phyloP scores from a whole-genome alignment of 192 early-diverging fungal species.

The Entomortierella beljakovae region DNA sequence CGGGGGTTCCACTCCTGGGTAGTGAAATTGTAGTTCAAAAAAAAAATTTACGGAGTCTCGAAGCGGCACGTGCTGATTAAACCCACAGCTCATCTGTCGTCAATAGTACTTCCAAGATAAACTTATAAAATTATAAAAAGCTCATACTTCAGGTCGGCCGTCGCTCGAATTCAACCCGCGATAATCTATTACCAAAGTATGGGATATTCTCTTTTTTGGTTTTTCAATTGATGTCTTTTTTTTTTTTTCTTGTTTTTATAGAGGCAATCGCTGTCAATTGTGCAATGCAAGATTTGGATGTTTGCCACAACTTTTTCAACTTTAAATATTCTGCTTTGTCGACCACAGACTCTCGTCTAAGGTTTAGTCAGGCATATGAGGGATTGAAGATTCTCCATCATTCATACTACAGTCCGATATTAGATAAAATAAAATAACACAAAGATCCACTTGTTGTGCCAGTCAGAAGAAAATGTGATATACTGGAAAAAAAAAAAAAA shows the following conservation, averaged over 20 bases:
- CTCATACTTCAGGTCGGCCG: constrained; percentile 47
- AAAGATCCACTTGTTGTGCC: too few relatives aligned
- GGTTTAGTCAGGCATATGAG: too few relatives aligned
- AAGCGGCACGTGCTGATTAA: constrained; percentile 51
- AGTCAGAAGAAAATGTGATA: too few relatives aligned
- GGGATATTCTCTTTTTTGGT: constrained; percentile 35
- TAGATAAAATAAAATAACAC: too few relatives aligned
- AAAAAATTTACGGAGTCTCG: constrained; percentile 45
- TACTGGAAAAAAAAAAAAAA: too few relatives aligned
- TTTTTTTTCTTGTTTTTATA: not conserved
- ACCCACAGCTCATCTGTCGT: constrained; percentile 51
- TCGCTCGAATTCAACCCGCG: constrained; percentile 54
- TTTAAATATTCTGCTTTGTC: too few relatives aligned
- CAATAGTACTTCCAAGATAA: constrained; percentile 57
- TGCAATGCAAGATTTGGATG: too few relatives aligned
- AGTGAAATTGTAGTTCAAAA: not conserved
- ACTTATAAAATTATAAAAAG: constrained; percentile 8
- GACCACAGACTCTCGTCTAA: too few relatives aligned
- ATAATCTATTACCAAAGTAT: constrained; percentile 49
- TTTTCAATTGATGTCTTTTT: not conserved
- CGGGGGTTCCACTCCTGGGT: constrained; percentile 18
- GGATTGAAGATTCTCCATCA: too few relatives aligned
- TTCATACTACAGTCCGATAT: too few relatives aligned
- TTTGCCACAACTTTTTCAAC: too few relatives aligned
- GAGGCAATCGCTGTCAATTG: too few relatives aligned